Base-by-base conservation (phyloP, 495 filamentous ascomycete genomes). In the Lasiosphaeria ovina region DNA sequence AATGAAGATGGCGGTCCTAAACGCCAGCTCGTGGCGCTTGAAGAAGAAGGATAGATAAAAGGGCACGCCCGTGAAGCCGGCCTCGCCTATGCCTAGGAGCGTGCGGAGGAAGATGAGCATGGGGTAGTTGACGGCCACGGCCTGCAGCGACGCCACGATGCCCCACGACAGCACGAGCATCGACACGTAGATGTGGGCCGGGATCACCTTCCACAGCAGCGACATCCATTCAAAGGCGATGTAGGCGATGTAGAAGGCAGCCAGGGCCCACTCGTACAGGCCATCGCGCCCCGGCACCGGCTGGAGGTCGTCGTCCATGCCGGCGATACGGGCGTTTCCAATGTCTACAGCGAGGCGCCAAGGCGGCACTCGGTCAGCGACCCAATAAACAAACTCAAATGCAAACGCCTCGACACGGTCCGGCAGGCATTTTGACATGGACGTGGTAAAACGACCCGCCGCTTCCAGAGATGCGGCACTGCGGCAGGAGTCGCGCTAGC, bases 41-140 rank as follows among this genome's bases (percentile, higher is more conserved):
- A 92, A 97, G 77, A 96, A 97, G 71, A 93, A 93, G 0, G 87
- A 89, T 0, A 97, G 76, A 35, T 93, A 84, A 59, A 89, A 92
- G 1, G 90, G 90, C 36, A 92, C 81, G n/a, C 85, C 85, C 6
- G 89, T 88, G 61, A 90, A 95, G 1, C 84, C 89, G 5, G 85
- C 85, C 74, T 93, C 90, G 45, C 84, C 82, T 3, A 85, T 81
- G n/a, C 90, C 90, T 16, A 93, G 77, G 5, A 92, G 63, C 16
- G 83, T 81, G 4, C 89, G 82, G 33, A 89, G 71, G 4, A 82
- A 72, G 72, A 93, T 85, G 69, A 91, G 78, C 45, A 81, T 78
- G 10, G 88, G 87, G 65, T 93, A 93, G 6, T 86, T 87, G 5
- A 85, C 83, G 2, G 82, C 78, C 3, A 92, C 65, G 14, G 87